A percentile compares a stretch with the other conserved stretches of the same genome.
Conservation (phyloP, 176 grass and related monocot species). For the Cymbopogon citratus region DNA sequence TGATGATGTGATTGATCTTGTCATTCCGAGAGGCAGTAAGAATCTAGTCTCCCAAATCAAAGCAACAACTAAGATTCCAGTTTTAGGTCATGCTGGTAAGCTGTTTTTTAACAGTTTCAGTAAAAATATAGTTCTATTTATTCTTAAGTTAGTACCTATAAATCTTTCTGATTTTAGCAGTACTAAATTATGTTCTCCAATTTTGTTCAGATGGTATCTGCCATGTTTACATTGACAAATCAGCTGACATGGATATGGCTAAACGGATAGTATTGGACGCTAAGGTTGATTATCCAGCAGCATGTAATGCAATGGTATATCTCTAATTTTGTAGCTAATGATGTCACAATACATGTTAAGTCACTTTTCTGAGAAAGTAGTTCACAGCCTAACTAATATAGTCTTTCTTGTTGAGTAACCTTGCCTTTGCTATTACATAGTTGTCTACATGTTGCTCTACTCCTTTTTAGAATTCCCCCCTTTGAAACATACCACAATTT, state of each 20-base stretch:
- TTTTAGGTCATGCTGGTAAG: conserved; percentile 93
- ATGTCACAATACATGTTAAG: conserved; percentile 61
- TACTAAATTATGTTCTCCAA: not conserved
- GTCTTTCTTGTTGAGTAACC: not conserved
- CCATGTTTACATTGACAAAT: conserved; percentile 99
- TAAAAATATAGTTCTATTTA: not conserved
- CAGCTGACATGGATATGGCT: conserved; percentile 92
- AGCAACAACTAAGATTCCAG: conserved; percentile 86
- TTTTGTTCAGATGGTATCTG: conserved; percentile 85
- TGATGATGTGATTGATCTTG: conserved; percentile 99
- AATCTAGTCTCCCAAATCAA: conserved; percentile 93
- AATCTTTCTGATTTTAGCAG: not conserved
- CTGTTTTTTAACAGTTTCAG: not conserved
- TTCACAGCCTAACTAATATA: not conserved
- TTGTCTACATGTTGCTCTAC: not conserved
- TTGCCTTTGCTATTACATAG: not conserved
- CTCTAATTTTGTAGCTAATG: conserved; percentile 18
- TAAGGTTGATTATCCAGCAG: conserved; percentile 97
- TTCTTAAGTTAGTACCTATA: not conserved
- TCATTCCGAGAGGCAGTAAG: conserved; percentile 95
- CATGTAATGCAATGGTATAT: conserved; percentile 93
- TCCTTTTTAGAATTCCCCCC: not conserved
- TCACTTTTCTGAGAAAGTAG: not conserved
- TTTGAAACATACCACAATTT: not conserved
- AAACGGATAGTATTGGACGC: conserved; percentile 83